These are phyloP conservation scores for Metarhizium brunneum DNA, from an alignment of 2,329 filamentous ascomycete species.

Conservation along the genomic window DNA sequence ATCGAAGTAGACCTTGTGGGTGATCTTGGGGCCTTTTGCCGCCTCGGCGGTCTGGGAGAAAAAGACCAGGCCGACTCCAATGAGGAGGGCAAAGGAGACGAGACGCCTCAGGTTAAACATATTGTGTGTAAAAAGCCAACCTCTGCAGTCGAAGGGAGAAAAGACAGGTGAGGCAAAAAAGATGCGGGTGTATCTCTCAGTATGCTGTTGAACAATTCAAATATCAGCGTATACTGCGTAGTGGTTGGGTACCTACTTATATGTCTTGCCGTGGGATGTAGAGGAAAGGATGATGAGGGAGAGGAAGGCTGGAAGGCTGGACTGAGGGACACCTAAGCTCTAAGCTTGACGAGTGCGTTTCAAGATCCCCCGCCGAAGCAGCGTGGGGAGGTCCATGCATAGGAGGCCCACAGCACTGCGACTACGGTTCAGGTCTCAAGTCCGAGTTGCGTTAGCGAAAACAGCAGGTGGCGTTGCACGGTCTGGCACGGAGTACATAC, in stretches of 20 bases:
- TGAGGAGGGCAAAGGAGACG: constrained; percentile 63
- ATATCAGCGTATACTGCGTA: not conserved
- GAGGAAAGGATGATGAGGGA: not conserved
- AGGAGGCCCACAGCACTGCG: not conserved
- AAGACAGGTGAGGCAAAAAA: constrained; percentile 64
- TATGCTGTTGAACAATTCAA: not conserved
- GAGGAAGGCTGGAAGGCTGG: not conserved
- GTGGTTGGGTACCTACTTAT: not conserved
- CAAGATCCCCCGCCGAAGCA: constrained; percentile 11
- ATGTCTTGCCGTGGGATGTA: constrained; percentile 6
- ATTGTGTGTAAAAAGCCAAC: constrained; percentile 33
- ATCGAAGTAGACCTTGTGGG: constrained; percentile 89
- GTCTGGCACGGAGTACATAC: no score
- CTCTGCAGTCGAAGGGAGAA: constrained; percentile 61
- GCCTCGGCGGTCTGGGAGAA: constrained; percentile 67
- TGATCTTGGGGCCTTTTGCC: constrained; percentile 86
- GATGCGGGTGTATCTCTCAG: constrained; percentile 18
- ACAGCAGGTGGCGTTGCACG: no score
- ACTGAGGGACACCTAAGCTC: constrained; percentile 12
- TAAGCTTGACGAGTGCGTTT: constrained; percentile 5
- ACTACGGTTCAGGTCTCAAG: not conserved
- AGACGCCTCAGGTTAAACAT: constrained; percentile 72
- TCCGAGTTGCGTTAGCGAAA: no score
- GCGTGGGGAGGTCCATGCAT: constrained; percentile 1
- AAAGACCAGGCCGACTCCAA: constrained; percentile 66